Evolutionary conservation across 139 green algal genomes (phyloP).

Genomic region (Tetraselmis striata): DNA sequence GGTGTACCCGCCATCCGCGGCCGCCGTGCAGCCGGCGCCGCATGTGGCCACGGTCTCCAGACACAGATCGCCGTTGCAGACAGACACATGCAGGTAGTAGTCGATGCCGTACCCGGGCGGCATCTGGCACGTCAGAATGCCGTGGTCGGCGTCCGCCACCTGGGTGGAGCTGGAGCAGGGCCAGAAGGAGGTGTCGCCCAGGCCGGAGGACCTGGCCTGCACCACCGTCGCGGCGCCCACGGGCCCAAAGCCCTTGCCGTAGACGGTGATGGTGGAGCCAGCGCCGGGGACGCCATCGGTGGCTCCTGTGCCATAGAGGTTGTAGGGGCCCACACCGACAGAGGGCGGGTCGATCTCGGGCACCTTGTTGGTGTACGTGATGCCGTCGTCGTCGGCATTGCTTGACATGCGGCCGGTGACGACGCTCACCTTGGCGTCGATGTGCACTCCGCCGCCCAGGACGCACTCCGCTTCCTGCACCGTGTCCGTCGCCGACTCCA

Average conservation of each 20-base stretch:
- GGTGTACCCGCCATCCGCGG: neutral
- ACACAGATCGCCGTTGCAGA: neutral
- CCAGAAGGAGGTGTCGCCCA: neutral
- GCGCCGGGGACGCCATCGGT: neutral
- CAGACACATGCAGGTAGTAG: neutral
- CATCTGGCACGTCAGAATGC: neutral
- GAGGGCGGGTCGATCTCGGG: neutral
- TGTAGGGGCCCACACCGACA: neutral
- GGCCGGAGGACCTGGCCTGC: neutral
- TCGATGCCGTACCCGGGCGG: neutral
- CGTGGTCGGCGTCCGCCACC: neutral
- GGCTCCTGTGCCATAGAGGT: neutral
- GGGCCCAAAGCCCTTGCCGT: conserved; percentile 9
- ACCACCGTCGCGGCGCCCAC: neutral
- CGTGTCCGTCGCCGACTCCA: neutral
- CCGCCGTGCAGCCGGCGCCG: neutral
- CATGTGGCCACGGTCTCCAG: neutral
- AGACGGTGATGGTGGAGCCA: conserved; percentile 6
- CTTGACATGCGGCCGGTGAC: neutral
- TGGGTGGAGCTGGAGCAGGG: neutral
- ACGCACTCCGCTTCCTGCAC: neutral
- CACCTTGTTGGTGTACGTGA: neutral
- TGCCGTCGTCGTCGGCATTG: neutral
- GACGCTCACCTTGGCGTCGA: neutral
- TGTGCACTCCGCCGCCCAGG: neutral